A percentile compares a stretch with the other conserved stretches of the same genome.
These are phyloP conservation scores for Flaveria sonorensis DNA, from an alignment of 129 eudicot species.

Conservation along the genomic window DNA sequence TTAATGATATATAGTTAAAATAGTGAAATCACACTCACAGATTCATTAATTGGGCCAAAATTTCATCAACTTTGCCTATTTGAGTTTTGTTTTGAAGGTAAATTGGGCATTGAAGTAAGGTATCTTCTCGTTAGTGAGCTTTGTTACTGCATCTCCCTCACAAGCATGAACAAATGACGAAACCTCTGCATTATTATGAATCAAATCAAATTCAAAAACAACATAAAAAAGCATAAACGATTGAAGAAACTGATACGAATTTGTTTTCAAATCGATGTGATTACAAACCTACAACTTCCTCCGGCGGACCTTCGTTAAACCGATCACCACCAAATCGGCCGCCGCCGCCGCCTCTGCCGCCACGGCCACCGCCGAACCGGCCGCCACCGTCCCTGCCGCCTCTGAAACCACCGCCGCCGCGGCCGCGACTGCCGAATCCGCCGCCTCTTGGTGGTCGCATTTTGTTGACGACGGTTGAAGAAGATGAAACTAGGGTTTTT, in stretches of 20 bases:
- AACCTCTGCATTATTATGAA: slow-evolving; percentile 54
- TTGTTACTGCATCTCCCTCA: slow-evolving; percentile 95
- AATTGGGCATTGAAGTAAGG: slow-evolving; percentile 89
- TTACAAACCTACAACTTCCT: slow-evolving; percentile 55
- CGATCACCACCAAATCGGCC: slow-evolving; percentile 51
- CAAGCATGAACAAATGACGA: slow-evolving; percentile 80
- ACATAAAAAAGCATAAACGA: too few species aligned
- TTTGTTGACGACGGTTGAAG: slow-evolving; percentile 47
- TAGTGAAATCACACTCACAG: slow-evolving; percentile 48
- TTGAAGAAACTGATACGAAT: neutral
- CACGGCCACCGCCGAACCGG: slow-evolving; percentile 43
- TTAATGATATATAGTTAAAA: too few species aligned
- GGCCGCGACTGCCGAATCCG: slow-evolving; percentile 39
- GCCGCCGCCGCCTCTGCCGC: slow-evolving; percentile 27
- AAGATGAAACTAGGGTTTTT: slow-evolving; percentile 43
- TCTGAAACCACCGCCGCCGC: slow-evolving; percentile 44
- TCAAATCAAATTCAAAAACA: neutral
- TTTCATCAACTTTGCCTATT: slow-evolving; percentile 98
- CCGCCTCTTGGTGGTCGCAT: slow-evolving; percentile 75
- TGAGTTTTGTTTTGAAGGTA: slow-evolving; percentile 90
- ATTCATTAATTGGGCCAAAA: slow-evolving; percentile 95
- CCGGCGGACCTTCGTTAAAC: slow-evolving; percentile 63
- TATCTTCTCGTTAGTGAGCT: slow-evolving; percentile 87
- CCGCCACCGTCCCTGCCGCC: slow-evolving; percentile 47
- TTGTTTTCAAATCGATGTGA: neutral